These are phyloP conservation scores for Pythium scleroteichum DNA, from an alignment of 352 stramenopile genomes.

Conservation along the genomic window DNA sequence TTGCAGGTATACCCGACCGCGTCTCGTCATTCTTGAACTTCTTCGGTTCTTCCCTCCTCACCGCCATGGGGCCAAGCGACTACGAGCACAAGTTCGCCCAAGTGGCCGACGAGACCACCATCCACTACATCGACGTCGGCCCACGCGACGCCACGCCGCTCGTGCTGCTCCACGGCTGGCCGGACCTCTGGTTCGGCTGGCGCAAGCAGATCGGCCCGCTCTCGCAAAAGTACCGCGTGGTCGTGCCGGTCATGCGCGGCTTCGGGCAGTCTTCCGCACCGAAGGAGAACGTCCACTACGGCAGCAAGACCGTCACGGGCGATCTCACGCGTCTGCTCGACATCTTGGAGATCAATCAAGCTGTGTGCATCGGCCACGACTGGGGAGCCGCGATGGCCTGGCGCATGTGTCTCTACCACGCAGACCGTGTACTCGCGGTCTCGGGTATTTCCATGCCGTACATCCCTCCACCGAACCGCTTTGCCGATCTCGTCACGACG, in stretches of 20 bases:
- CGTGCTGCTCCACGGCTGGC: neutral
- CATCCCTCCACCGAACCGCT: slow-evolving; percentile 35
- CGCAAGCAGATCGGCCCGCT: neutral
- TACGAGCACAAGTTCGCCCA: slow-evolving; percentile 1
- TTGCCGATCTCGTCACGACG: slow-evolving; percentile 33
- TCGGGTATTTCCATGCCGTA: slow-evolving; percentile 64
- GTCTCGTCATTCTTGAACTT: no score
- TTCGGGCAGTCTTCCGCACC: no score
- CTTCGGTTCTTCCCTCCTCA: no score
- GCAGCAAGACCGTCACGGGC: no score
- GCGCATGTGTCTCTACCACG: slow-evolving; percentile 60
- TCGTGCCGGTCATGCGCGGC: no score
- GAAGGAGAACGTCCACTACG: no score
- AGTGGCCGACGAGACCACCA: neutral
- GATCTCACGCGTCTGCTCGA: no score
- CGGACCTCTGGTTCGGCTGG: neutral
- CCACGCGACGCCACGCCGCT: slow-evolving; percentile 1
- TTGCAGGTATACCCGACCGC: no score
- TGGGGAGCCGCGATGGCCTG: slow-evolving; percentile 58
- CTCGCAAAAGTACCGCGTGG: no score
- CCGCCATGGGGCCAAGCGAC: no score
- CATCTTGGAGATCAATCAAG: no score
- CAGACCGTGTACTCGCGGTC: slow-evolving; percentile 49
- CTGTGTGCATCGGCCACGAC: slow-evolving; percentile 49
- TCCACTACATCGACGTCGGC: slow-evolving; percentile 3